Conservation (phyloP, 1,284 basidiomycete genomes). For the Microbotryum silenes-acaulis region DNA sequence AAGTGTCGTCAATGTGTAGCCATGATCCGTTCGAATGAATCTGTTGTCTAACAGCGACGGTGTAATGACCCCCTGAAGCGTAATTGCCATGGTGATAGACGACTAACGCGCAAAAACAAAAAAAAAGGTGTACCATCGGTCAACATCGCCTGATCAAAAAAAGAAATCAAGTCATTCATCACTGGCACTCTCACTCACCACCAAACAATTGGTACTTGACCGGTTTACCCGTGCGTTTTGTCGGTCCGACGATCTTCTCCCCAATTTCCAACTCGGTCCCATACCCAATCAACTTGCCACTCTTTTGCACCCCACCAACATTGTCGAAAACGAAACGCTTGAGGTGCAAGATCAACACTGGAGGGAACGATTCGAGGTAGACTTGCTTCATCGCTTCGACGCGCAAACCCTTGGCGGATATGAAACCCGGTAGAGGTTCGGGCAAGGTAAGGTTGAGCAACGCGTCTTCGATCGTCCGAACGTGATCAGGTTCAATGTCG, state of each 20-base stretch:
- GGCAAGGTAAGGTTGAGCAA: slow-evolving; percentile 70
- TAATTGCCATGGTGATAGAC: slow-evolving; percentile 90
- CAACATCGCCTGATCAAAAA: not conserved
- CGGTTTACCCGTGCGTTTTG: slow-evolving; percentile 47
- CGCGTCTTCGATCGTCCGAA: slow-evolving; percentile 75
- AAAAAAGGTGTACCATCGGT: not conserved
- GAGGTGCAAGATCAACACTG: slow-evolving; percentile 79
- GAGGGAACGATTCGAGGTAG: slow-evolving; percentile 75
- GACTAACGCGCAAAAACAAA: slow-evolving; percentile 47
- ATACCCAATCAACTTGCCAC: slow-evolving; percentile 73
- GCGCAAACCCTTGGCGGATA: slow-evolving; percentile 49
- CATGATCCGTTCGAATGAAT: slow-evolving; percentile 45
- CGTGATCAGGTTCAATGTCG: slow-evolving; percentile 76
- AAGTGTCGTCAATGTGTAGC: slow-evolving; percentile 54
- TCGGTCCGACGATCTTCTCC: slow-evolving; percentile 59
- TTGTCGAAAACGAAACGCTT: slow-evolving; percentile 89
- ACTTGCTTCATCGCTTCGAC: slow-evolving; percentile 82
- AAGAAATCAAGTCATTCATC: not conserved
- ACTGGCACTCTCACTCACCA: slow-evolving; percentile 48
- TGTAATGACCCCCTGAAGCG: slow-evolving; percentile 92
- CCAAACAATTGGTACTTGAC: slow-evolving; percentile 78
- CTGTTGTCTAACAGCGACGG: slow-evolving; percentile 81
- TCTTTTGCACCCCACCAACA: slow-evolving; percentile 74
- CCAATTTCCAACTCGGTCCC: slow-evolving; percentile 68
- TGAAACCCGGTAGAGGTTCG: slow-evolving; percentile 56